Evolutionary conservation across 208 protist species (phyloP).

Genomic region (Leptomonas pyrrhocoris): DNA sequence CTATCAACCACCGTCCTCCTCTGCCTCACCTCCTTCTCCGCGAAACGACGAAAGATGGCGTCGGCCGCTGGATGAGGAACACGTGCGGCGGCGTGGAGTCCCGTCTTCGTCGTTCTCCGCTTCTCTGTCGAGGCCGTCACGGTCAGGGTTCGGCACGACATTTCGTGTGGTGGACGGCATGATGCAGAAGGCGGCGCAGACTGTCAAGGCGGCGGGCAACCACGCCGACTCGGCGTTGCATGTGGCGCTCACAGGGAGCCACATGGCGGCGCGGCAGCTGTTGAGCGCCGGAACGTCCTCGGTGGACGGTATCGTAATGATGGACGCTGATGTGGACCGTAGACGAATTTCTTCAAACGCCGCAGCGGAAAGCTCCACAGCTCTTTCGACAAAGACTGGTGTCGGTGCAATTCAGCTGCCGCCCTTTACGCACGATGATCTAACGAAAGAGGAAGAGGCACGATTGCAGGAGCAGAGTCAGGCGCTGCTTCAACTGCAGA

Average conservation of each 20-base stretch:
- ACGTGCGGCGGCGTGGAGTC: not conserved
- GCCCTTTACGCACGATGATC: constrained; percentile 11
- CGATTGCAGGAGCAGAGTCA: constrained; percentile 47
- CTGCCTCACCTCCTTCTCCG: not conserved
- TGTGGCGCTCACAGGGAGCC: constrained; percentile 32
- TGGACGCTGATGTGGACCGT: not conserved
- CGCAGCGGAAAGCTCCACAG: no score
- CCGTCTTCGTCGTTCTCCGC: not conserved
- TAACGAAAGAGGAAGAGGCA: constrained; percentile 50
- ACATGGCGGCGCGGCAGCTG: constrained; percentile 30
- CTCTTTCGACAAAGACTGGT: not conserved
- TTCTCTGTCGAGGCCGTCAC: not conserved
- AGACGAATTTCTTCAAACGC: not conserved
- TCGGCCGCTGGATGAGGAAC: not conserved
- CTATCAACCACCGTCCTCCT: not conserved
- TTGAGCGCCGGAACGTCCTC: constrained; percentile 17
- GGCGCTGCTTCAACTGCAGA: constrained; percentile 57
- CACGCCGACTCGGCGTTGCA: constrained; percentile 39
- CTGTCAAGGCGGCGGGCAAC: constrained; percentile 39
- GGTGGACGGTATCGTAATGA: constrained; percentile 9
- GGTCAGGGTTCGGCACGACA: constrained; percentile 35
- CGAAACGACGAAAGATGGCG: no score
- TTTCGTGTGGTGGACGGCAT: constrained; percentile 48
- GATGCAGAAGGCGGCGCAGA: constrained; percentile 36
- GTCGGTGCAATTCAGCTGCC: not conserved